Base-by-base conservation (phyloP, 768 basidiomycete genomes). In the Lactarius quietus region DNA sequence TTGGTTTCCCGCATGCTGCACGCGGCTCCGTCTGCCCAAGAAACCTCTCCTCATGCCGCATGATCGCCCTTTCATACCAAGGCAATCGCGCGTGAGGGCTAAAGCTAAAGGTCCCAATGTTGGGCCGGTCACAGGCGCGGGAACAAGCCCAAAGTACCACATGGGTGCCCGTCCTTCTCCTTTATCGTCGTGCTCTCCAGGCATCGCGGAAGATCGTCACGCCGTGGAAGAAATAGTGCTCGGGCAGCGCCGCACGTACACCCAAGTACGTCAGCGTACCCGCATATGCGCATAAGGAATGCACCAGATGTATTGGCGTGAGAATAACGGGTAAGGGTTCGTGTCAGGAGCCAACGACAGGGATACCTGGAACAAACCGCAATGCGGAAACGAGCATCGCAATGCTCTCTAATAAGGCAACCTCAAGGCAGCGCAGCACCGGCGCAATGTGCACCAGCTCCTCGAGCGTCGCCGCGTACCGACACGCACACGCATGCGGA, bases 101-200 rank as follows among this genome's bases (percentile, higher is more conserved):
- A 26, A 14, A 58, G 39, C n/a, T n/a, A n/a, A n/a, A n/a, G n/a
- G 39, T 58, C 57, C 57, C 57, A 58, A 17, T 58, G 57, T 39
- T 58, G 39, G 38, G 43, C 29, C 1, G 9, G 41, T 4, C 57
- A 26, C 57, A 58, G 41, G 20, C 57, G 38, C 14, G 57, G 57
- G 18, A 26, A 58, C 4, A 58, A 7, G 20, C 18, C 29, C 39
- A 58, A 26, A 3, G 43, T 41, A 18, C 43, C 39, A 4, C 29
- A n/a, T 26, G 57, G 26, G 7, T 39, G 36, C 39, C 29, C 57
- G 26, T 58, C 57, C 17, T 58, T 58, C 41, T 58, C 41, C 23
- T 41, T 26, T 6, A 31, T 31, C 9, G 5, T 43, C 26, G 28
- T 23, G 38, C 39, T 43, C 14, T 58, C 57, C n/a, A n/a, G 14